Percentiles rank a stretch among this genome's conserved stretches.
Evolutionary conservation across 768 basidiomycete genomes (phyloP).

Genomic region (Hericium erinaceus): DNA sequence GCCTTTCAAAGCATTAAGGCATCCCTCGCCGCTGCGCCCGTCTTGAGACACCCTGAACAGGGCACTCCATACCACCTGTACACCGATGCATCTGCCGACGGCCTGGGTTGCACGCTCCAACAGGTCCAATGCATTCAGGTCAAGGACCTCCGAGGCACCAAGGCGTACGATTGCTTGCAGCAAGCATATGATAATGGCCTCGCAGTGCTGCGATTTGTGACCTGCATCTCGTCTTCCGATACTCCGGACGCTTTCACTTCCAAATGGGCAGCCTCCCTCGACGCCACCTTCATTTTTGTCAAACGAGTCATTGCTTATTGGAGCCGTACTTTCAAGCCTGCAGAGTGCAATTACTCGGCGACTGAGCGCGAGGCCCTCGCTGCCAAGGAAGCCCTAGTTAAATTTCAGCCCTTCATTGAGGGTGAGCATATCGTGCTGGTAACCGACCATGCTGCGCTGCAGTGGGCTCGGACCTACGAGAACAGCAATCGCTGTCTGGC

Average conservation of each 20-base stretch:
- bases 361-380: too few species aligned
- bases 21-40: slow-evolving; percentile 23
- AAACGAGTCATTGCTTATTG: slow-evolving; percentile 17
- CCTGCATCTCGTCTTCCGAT: too few species aligned
- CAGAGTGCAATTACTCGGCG: too few species aligned
- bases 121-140: slow-evolving; percentile 17
- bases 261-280: too few species aligned
- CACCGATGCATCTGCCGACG: slow-evolving; percentile 21
- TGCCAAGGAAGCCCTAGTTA: too few species aligned
- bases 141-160: slow-evolving; percentile 14
- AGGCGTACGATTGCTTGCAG: slow-evolving; percentile 11
- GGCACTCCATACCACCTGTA: slow-evolving; percentile 27
- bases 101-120: slow-evolving; percentile 14
- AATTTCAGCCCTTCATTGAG: slow-evolving; percentile 16
- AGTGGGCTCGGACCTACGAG: slow-evolving; percentile 18
- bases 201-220: background rate
- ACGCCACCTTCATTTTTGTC: slow-evolving; percentile 6
- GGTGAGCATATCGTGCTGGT: slow-evolving; percentile 21
- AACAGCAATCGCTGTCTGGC: slow-evolving; percentile 18
- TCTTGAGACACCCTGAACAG: slow-evolving; percentile 22
- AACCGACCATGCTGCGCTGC: slow-evolving; percentile 20
- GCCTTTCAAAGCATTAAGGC: slow-evolving; percentile 23
- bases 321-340: slow-evolving; percentile 8
- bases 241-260: too few species aligned
- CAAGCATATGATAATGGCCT: background rate